A percentile compares a stretch with the other conserved stretches of the same genome.
phyloP scores from a whole-genome alignment of 2,329 filamentous ascomycete genomes.

The Pseudogymnoascus sp. region DNA sequence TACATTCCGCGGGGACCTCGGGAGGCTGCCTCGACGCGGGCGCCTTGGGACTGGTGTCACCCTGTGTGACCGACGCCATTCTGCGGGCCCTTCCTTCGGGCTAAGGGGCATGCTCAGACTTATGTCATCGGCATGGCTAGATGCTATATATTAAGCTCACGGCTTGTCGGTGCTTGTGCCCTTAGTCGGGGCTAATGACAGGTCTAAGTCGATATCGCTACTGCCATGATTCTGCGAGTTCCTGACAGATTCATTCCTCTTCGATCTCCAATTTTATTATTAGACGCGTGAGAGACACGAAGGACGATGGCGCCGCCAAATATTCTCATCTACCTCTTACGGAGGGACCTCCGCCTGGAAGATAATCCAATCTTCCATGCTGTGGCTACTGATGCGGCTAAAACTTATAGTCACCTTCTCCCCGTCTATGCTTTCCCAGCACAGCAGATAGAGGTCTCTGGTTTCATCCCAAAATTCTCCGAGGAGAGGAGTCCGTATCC shows the following conservation, averaged over 20 bases:
- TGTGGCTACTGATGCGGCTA: constrained; percentile 36
- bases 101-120: not conserved
- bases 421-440: constrained; percentile 63
- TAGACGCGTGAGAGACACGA: not conserved
- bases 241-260: not conserved
- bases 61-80: not conserved
- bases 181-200: not conserved
- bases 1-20: constrained; percentile 2
- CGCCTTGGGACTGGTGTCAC: constrained; percentile 3
- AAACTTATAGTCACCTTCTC: constrained; percentile 52
- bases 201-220: not conserved
- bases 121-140: not conserved
- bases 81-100: constrained; percentile 3
- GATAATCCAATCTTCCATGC: constrained; percentile 68
- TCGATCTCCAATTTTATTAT: not conserved
- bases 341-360: constrained; percentile 61
- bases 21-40: constrained; percentile 2
- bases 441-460: constrained; percentile 65
- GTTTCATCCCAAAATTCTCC: constrained; percentile 50
- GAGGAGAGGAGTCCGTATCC: constrained; percentile 52
- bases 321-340: constrained; percentile 61
- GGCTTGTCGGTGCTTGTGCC: not conserved
- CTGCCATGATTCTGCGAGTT: not conserved
- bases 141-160: constrained; percentile 4
- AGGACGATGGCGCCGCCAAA: constrained; percentile 31